phyloP scores from a whole-genome alignment of 306 rosid species.

The Casuarina cunninghamiana region DNA sequence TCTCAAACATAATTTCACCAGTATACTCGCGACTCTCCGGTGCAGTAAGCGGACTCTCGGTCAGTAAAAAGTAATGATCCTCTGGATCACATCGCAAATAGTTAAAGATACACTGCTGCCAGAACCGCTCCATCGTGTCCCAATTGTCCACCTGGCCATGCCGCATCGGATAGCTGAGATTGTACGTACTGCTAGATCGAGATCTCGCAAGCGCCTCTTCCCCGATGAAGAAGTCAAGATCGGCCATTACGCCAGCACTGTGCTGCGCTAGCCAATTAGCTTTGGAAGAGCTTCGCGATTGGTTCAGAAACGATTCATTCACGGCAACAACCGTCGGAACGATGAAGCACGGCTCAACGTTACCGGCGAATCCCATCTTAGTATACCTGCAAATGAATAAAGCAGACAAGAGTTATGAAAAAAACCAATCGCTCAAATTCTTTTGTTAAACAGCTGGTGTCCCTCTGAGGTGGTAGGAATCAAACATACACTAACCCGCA shows the following conservation, averaged over 20 bases:
- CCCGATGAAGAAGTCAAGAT: constrained; percentile 97
- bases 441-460: constrained; percentile 27
- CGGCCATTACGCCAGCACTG: constrained; percentile 99
- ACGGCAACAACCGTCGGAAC: constrained; percentile 86
- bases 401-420: not conserved
- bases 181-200: constrained; percentile 81
- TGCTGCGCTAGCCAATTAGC: constrained; percentile 84
- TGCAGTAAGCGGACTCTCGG: constrained; percentile 92
- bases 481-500: not conserved
- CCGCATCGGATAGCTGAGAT: constrained; percentile 73
- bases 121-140: constrained; percentile 97
- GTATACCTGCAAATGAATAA: constrained; percentile 61
- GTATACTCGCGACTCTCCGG: constrained; percentile 98
- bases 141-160: constrained; percentile 96
- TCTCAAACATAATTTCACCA: constrained; percentile 98
- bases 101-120: constrained; percentile 97
- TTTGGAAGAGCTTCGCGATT: constrained; percentile 68
- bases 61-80: constrained; percentile 94
- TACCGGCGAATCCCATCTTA: constrained; percentile 98
- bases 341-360: constrained; percentile 92
- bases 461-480: not conserved
- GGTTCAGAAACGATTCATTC: constrained; percentile 84
- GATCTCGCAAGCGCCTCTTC: constrained; percentile 85
- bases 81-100: constrained; percentile 98
- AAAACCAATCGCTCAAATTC: constrained; percentile 14